These are phyloP conservation scores for Bondarzewia mesenterica DNA, from an alignment of 1,284 basidiomycete genomes.

Conservation along the genomic window DNA sequence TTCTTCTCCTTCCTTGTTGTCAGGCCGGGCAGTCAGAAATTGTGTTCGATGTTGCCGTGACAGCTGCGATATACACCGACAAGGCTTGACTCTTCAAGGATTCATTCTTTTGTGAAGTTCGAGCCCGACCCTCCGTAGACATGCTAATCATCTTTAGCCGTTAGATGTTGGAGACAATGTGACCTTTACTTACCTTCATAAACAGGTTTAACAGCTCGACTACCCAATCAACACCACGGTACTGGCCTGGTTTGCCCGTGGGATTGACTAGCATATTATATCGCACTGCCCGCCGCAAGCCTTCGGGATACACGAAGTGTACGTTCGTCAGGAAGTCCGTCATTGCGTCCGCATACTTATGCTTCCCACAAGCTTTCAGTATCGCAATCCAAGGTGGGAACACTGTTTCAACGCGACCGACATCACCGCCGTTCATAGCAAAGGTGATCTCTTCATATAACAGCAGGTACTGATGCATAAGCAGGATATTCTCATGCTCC, in stretches of 20 bases:
- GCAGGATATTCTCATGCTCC: slow-evolving; percentile 21
- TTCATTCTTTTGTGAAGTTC: too few species aligned
- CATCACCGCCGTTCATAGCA: slow-evolving; percentile 27
- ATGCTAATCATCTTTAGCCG: too few species aligned
- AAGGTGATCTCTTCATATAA: slow-evolving; percentile 25
- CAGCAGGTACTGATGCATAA: slow-evolving; percentile 21
- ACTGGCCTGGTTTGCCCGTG: background rate
- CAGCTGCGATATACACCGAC: too few species aligned
- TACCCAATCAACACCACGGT: background rate
- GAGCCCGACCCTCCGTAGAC: too few species aligned
- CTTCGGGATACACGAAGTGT: slow-evolving; percentile 11
- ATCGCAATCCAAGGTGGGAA: background rate
- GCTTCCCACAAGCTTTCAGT: slow-evolving; percentile 12
- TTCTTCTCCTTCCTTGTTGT: background rate
- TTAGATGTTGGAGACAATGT: too few species aligned
- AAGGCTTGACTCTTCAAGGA: too few species aligned
- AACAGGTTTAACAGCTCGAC: background rate
- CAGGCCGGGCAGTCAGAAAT: too few species aligned
- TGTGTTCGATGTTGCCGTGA: too few species aligned
- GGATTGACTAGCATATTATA: slow-evolving; percentile 1
- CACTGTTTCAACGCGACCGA: slow-evolving; percentile 22
- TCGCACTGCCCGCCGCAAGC: slow-evolving; percentile 9
- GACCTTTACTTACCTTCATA: background rate
- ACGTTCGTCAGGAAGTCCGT: slow-evolving; percentile 13
- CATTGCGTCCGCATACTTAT: slow-evolving; percentile 23